Percentiles rank a stretch among this genome's conserved stretches.
phyloP scores from a whole-genome alignment of 2,329 filamentous ascomycete species.

The Pseudogymnoascus sp. region DNA sequence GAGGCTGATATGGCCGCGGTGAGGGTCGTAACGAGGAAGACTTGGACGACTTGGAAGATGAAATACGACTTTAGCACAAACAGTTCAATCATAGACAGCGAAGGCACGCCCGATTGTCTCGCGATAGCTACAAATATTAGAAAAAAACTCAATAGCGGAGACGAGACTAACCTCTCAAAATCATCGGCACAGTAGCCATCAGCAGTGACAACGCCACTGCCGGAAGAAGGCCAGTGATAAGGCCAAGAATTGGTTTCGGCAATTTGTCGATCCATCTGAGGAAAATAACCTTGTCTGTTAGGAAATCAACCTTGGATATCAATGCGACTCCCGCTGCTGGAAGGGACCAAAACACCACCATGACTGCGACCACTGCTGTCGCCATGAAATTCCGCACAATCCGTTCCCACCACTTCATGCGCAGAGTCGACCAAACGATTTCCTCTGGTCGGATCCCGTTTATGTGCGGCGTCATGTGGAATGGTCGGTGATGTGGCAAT shows the following conservation, averaged over 20 bases:
- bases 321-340: slow-evolving; percentile 58
- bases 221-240: slow-evolving; percentile 57
- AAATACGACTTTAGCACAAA: slow-evolving; percentile 60
- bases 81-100: slow-evolving; percentile 51
- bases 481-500: slow-evolving; percentile 54
- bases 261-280: slow-evolving; percentile 51
- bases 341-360: slow-evolving; percentile 63
- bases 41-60: slow-evolving; percentile 55
- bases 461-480: slow-evolving; percentile 55
- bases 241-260: slow-evolving; percentile 47
- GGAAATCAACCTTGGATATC: slow-evolving; percentile 55
- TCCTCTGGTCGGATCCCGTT: slow-evolving; percentile 55
- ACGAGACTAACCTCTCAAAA: slow-evolving; percentile 46
- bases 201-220: slow-evolving; percentile 52
- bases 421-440: slow-evolving; percentile 60
- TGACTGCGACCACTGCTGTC: slow-evolving; percentile 44
- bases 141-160: slow-evolving; percentile 10
- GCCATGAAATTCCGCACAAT: slow-evolving; percentile 47
- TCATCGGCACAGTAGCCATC: slow-evolving; percentile 52
- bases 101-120: slow-evolving; percentile 51
- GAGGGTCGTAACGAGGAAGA: slow-evolving; percentile 61
- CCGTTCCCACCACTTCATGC: slow-evolving; percentile 55
- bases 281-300: slow-evolving; percentile 46
- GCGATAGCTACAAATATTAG: slow-evolving; percentile 42
- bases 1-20: slow-evolving; percentile 54